Evolutionary conservation across 371 early-diverging fungal species (phyloP), one percentile per base, ranked within the genome.

Genomic region (Dipsacomyces acuminosporus): DNA sequence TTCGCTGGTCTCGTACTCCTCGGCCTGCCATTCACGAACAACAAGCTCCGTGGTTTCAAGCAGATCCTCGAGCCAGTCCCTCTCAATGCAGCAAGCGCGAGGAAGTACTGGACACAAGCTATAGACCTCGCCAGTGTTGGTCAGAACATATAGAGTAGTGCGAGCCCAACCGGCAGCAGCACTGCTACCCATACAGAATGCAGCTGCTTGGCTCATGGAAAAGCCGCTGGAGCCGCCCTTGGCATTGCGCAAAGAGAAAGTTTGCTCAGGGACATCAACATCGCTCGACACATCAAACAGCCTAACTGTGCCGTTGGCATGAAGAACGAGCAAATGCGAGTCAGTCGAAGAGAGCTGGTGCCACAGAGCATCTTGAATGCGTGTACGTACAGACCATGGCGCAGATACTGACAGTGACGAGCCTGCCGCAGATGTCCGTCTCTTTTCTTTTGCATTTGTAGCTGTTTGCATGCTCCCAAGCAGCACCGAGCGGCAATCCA

Each of bases 1-100:
- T 22, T 40, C 65, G 41, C 44, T 24, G 21, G 54, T 35, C 41
- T 51, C 58, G 26, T 66, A 73, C 54, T 73, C 72, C 23, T 72
- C 73, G 3, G 74, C 74, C 44, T 73, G 56, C 58, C 66, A 63
- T 41, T 73, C 74, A 34, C 67, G 65, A 34, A 73, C 55, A 46
- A 67, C 74, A 19, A 73, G 48, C 46, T 54, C 52, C 2, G 63
- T 61, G 2, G 54, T 45, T 21, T 69, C 62, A 8, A 67, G 50
- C 67, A 72, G 26, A 25, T 51, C 35, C 18, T 40, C 54, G 23
- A 61, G 51, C 74, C 74, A 73, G 21, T n/a, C 43, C 9, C 54
- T 59, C 33, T 70, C 74, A 19, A 73, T 14, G 33, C 23, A 47
- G 51, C 65, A 73, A 17, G 43, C 55, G 40, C 54, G 61, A 8